Evolutionary conservation across 1,284 basidiomycete genomes (phyloP), one percentile per base, ranked within the genome.

Genomic region (Apiotrichum domesticum): DNA sequence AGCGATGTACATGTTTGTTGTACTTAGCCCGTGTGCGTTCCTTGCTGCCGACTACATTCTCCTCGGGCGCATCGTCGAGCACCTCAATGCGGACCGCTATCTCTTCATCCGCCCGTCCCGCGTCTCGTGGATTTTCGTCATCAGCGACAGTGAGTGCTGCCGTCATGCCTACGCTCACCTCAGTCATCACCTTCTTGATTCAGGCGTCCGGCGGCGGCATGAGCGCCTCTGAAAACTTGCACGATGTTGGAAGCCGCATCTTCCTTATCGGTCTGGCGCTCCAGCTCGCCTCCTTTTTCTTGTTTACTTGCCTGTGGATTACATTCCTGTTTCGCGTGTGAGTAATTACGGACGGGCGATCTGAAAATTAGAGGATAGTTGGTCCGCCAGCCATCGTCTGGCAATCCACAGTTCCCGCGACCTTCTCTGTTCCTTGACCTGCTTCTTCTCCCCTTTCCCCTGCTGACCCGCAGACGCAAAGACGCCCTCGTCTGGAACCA

Each of bases 11-110:
- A 48, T 62, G 49, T 55, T 62, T 46, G 57, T 58, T 10, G 49
- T 62, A 7, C 55, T 62, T 13, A 62, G 82, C 77, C 85, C 87
- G 5, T 87, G 86, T 64, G 84, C 83, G n/a, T 87, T 87, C 77
- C 84, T 88, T 60, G 86, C 86, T 3, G 81, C 85, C 35, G 81
- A 84, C 67, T 88, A 88, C 64, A 77, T 87, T 52, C 77, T 87
- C 29, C 79, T 87, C 6, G 85, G 85, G 4, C 81, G 83, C 15
- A 71, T 88, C 8, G 82, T 84, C 7, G 75, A 74, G 35, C 78
- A 81, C 67, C 72, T 87, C 5, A 67, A 78, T 45, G 80, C 79
- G 49, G 79, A 81, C 56, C 62, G 80, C 39, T 80, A 66, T 54
- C 59, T 74, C 3, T 65, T 70, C 55, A 55, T 74, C 37, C 42